These are phyloP conservation scores for Suhomyces canberraensis DNA, from an alignment of 805 yeast genomes.

Conservation along the genomic window DNA sequence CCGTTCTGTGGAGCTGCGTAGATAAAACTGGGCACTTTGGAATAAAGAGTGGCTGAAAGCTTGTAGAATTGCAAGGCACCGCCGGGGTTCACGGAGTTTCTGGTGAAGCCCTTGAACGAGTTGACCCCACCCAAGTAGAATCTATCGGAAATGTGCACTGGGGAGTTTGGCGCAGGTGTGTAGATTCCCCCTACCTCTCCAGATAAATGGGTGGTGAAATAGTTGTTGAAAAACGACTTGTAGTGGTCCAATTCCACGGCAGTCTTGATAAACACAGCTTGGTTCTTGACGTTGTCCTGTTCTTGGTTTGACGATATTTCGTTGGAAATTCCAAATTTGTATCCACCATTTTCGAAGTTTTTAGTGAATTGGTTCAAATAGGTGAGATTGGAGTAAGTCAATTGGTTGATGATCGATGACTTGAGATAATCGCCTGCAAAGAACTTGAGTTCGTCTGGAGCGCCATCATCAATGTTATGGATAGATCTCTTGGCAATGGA, in stretches of 20 bases:
- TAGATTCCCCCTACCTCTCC: constrained; percentile 56
- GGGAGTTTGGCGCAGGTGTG: constrained; percentile 23
- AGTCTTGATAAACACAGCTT: constrained; percentile 33
- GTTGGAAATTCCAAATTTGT: constrained; percentile 57
- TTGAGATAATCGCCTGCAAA: constrained; percentile 35
- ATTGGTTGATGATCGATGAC: constrained; percentile 28
- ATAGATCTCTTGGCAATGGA: constrained; percentile 57
- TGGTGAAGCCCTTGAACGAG: constrained; percentile 66
- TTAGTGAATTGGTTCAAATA: constrained; percentile 21
- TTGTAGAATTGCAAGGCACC: constrained; percentile 70
- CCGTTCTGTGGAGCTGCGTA: constrained; percentile 16
- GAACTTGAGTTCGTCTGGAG: constrained; percentile 42
- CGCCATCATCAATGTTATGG: constrained; percentile 47
- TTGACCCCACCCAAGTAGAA: constrained; percentile 81
- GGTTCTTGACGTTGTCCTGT: constrained; percentile 19
- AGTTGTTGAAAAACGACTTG: constrained; percentile 43
- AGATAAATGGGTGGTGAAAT: constrained; percentile 48
- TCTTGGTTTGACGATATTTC: constrained; percentile 44
- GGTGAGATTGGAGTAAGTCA: constrained; percentile 20
- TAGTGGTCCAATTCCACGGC: constrained; percentile 26
- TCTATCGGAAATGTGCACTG: constrained; percentile 68
- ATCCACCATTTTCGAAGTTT: constrained; percentile 46
- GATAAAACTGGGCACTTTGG: constrained; percentile 52
- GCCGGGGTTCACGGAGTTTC: constrained; percentile 65
- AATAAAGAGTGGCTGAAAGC: constrained; percentile 55